Conservation (phyloP, 805 yeast genomes). For the Saccharomyces cerevisiae region DNA sequence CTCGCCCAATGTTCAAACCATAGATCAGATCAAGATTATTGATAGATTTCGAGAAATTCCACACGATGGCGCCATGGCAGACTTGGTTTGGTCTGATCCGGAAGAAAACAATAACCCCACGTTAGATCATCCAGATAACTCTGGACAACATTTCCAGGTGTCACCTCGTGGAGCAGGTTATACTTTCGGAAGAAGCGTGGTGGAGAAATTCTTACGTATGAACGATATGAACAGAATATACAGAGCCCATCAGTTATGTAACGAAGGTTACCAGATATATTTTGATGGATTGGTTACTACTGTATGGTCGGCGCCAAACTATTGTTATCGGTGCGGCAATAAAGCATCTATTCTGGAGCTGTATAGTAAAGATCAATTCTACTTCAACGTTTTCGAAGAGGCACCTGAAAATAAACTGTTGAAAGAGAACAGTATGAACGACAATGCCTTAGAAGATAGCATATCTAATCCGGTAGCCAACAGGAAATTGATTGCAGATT, state of each 20-base stretch:
- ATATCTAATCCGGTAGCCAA: constrained; percentile 8
- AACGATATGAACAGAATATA: constrained; percentile 75
- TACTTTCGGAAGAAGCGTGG: constrained; percentile 87
- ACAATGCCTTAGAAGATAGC: background rate
- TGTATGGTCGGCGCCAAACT: constrained; percentile 98
- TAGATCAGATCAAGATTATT: constrained; percentile 83
- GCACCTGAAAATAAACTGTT: constrained; percentile 77
- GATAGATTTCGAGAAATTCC: constrained; percentile 94
- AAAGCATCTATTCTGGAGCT: constrained; percentile 95
- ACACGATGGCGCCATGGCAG: constrained; percentile 99
- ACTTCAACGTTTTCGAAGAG: constrained; percentile 91
- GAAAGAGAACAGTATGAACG: constrained; percentile 16
- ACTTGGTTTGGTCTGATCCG: constrained; percentile 97
- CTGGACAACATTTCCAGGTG: constrained; percentile 59
- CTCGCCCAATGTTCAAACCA: constrained; percentile 88
- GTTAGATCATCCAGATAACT: constrained; percentile 24
- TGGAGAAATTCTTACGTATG: constrained; percentile 70
- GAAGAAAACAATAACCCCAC: constrained; percentile 51
- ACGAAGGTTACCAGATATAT: constrained; percentile 88
- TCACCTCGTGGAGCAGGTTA: constrained; percentile 98
- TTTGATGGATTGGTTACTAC: constrained; percentile 89
- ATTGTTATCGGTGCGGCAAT: constrained; percentile 94
- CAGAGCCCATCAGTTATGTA: constrained; percentile 93
- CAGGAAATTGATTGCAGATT: constrained; percentile 13
- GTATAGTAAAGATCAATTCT: constrained; percentile 53